phyloP scores from a whole-genome alignment of 2,329 filamentous ascomycete genomes.

The Penicillium expansum region DNA sequence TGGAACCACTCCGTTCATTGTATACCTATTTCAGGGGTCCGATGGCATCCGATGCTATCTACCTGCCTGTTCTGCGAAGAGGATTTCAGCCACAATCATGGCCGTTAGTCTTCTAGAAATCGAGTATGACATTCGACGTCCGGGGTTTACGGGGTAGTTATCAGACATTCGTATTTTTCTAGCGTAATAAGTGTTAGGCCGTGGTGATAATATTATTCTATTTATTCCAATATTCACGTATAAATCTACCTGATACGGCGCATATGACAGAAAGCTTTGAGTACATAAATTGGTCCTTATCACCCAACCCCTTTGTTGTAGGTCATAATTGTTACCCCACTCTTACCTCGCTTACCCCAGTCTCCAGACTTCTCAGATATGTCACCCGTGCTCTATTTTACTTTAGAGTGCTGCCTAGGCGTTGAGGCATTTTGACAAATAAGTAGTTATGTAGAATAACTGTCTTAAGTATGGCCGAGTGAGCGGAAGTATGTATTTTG shows the following conservation, averaged over 20 bases:
- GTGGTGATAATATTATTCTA: no score
- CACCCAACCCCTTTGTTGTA: background rate
- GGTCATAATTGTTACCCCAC: background rate
- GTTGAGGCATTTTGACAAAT: no score
- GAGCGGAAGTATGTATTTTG: no score
- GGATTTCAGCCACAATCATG: background rate
- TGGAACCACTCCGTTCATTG: background rate
- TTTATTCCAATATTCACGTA: no score
- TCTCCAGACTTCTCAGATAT: background rate
- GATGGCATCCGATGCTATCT: background rate
- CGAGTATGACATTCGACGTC: no score
- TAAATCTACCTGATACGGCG: background rate
- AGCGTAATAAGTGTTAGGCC: background rate
- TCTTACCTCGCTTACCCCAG: background rate
- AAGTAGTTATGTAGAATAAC: no score
- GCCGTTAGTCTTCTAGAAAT: no score
- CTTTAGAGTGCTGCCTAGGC: no score
- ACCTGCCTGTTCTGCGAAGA: background rate
- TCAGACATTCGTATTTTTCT: conserved; percentile 25
- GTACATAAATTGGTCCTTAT: background rate
- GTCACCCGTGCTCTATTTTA: background rate
- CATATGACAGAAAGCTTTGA: background rate
- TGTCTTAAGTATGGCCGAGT: no score
- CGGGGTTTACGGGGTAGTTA: background rate
- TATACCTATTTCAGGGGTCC: background rate